Percentiles rank a stretch among this genome's conserved stretches.
phyloP scores from a whole-genome alignment of 768 basidiomycete species.

The Boletales sp. region DNA sequence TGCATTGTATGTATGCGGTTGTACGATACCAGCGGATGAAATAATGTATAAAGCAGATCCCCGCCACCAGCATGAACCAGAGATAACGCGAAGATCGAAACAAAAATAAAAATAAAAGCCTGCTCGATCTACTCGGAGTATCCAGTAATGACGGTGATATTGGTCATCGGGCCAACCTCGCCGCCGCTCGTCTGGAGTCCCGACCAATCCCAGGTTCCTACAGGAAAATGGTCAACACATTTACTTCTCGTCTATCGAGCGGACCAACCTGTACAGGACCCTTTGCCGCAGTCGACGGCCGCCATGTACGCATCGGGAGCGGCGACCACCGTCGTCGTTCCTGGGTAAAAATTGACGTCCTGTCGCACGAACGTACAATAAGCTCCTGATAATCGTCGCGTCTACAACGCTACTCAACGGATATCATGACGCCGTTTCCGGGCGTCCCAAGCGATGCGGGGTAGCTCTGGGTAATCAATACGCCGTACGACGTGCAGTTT shows the following conservation, averaged over 20 bases:
- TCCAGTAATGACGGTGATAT: constrained; percentile 31
- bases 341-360: constrained; percentile 47
- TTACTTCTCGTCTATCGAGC: background rate
- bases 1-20: too few species aligned
- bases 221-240: background rate
- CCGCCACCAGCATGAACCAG: too few species aligned
- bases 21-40: too few species aligned
- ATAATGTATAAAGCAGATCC: too few species aligned
- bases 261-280: constrained; percentile 45
- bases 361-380: constrained; percentile 16
- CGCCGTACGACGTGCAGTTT: constrained; percentile 46
- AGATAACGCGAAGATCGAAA: too few species aligned
- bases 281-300: constrained; percentile 54
- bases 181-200: constrained; percentile 45
- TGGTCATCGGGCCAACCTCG: constrained; percentile 30
- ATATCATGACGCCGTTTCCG: constrained; percentile 54
- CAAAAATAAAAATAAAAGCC: too few species aligned
- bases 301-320: constrained; percentile 40
- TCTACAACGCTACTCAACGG: constrained; percentile 36
- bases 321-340: constrained; percentile 42
- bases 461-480: constrained; percentile 65
- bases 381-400: background rate
- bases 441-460: constrained; percentile 49
- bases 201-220: constrained; percentile 53
- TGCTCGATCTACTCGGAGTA: too few species aligned